These are phyloP conservation scores for Triangularia setosa DNA, from an alignment of 2,329 filamentous ascomycete species.

Conservation along the genomic window DNA sequence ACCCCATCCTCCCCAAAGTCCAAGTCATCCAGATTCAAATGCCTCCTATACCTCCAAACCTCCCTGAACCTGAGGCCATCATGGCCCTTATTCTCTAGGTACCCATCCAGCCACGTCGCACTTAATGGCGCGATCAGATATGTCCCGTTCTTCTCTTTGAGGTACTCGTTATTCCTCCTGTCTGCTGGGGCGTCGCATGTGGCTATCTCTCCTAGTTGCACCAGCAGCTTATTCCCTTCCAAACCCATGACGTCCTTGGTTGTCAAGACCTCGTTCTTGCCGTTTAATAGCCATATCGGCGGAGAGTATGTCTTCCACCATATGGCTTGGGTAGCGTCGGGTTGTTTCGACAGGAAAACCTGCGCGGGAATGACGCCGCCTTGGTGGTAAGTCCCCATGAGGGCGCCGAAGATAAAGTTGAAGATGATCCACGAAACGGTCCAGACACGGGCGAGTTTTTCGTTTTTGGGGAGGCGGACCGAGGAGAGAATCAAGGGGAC, in stretches of 20 bases:
- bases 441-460: conserved; percentile 51
- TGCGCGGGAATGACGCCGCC: conserved; percentile 74
- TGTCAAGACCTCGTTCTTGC: conserved; percentile 66
- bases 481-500: conserved; percentile 75
- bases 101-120: conserved; percentile 64
- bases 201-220: conserved; percentile 54
- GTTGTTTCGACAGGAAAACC: conserved; percentile 67
- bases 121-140: conserved; percentile 72
- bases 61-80: conserved; percentile 62
- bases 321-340: conserved; percentile 64
- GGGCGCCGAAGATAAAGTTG: conserved; percentile 61
- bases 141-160: conserved; percentile 59
- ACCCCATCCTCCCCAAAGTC: conserved; percentile 75
- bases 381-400: conserved; percentile 83
- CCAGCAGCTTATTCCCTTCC: conserved; percentile 56
- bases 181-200: conserved; percentile 60
- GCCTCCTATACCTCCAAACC: conserved; percentile 63
- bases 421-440: conserved; percentile 63
- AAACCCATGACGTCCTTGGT: conserved; percentile 74
- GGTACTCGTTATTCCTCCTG: conserved; percentile 51
- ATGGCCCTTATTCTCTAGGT: conserved; percentile 55
- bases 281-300: conserved; percentile 74
- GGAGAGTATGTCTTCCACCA: conserved; percentile 90
- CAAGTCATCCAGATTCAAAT: conserved; percentile 76
- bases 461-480: conserved; percentile 59